These are phyloP conservation scores for Zychaea mexicana DNA, from an alignment of 371 early-diverging fungal species.

Conservation along the genomic window DNA sequence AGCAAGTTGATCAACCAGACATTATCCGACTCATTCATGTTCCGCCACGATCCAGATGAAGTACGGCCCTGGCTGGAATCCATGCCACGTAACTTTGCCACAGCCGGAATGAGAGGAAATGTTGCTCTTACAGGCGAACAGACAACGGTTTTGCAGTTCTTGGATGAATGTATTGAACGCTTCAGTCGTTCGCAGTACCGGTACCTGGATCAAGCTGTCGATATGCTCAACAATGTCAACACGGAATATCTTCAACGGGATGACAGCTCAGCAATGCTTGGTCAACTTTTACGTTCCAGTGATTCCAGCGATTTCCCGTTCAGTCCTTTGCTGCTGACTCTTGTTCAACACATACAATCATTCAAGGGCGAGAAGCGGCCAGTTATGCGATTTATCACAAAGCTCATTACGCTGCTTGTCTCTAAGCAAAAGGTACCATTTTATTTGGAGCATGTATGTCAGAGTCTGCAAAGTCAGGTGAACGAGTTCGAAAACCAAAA, in stretches of 20 bases:
- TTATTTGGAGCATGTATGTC: slow-evolving; percentile 26
- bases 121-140: slow-evolving; percentile 32
- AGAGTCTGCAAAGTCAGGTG: slow-evolving; percentile 11
- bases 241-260: not conserved
- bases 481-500: not conserved
- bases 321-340: slow-evolving; percentile 57
- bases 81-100: slow-evolving; percentile 36
- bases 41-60: slow-evolving; percentile 65
- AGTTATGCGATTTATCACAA: slow-evolving; percentile 38
- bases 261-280: not conserved
- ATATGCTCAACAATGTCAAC: slow-evolving; percentile 4
- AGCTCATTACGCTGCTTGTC: slow-evolving; percentile 29
- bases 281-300: not conserved
- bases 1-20: slow-evolving; percentile 50
- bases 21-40: slow-evolving; percentile 64
- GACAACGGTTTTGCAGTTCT: slow-evolving; percentile 52
- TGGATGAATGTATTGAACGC: slow-evolving; percentile 66
- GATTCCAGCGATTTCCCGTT: slow-evolving; percentile 38
- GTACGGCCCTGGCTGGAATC: slow-evolving; percentile 65
- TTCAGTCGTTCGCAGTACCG: slow-evolving; percentile 64
- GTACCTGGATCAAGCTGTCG: slow-evolving; percentile 59
- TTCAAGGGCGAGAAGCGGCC: slow-evolving; percentile 44
- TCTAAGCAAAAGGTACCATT: slow-evolving; percentile 39
- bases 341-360: slow-evolving; percentile 54
- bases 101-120: slow-evolving; percentile 1